These are phyloP conservation scores for Phytophthora cajani DNA, from an alignment of 352 stramenopile species.

Conservation along the genomic window DNA sequence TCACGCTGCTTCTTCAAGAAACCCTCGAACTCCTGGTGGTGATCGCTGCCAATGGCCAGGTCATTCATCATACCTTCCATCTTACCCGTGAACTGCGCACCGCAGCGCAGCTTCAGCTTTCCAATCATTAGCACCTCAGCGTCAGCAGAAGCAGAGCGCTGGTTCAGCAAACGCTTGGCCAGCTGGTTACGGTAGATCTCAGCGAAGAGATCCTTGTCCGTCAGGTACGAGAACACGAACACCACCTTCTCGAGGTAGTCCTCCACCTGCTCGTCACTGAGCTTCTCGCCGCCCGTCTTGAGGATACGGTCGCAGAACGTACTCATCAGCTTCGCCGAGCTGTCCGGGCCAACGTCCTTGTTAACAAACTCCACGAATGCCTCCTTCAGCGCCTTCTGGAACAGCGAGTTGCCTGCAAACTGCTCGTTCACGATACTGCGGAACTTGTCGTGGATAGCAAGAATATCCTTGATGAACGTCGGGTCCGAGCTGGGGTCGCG, in stretches of 20 bases:
- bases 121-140: slow-evolving; percentile 99
- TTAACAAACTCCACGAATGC: slow-evolving; percentile 99
- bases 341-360: slow-evolving; percentile 97
- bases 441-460: slow-evolving; percentile 98
- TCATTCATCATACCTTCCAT: slow-evolving; percentile 99
- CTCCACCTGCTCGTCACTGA: slow-evolving; percentile 97
- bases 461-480: slow-evolving; percentile 98
- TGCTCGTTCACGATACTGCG: slow-evolving; percentile 96
- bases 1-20: slow-evolving; percentile 91
- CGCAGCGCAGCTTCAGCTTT: slow-evolving; percentile 99
- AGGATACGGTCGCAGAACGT: slow-evolving; percentile 99
- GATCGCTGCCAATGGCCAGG: slow-evolving; percentile 96
- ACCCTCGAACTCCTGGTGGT: slow-evolving; percentile 96
- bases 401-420: slow-evolving; percentile 97
- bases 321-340: slow-evolving; percentile 99
- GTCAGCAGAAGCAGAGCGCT: slow-evolving; percentile 97
- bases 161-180: slow-evolving; percentile 97
- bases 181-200: slow-evolving; percentile 99
- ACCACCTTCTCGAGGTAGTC: slow-evolving; percentile 98
- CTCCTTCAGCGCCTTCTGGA: slow-evolving; percentile 99
- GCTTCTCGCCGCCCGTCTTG: slow-evolving; percentile 98
- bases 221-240: slow-evolving; percentile 99
- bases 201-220: slow-evolving; percentile 99
- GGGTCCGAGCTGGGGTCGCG: slow-evolving; percentile 94
- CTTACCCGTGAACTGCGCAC: slow-evolving; percentile 98